phyloP scores from a whole-genome alignment of 257 asterid species.

The Solanum paucissectum region DNA sequence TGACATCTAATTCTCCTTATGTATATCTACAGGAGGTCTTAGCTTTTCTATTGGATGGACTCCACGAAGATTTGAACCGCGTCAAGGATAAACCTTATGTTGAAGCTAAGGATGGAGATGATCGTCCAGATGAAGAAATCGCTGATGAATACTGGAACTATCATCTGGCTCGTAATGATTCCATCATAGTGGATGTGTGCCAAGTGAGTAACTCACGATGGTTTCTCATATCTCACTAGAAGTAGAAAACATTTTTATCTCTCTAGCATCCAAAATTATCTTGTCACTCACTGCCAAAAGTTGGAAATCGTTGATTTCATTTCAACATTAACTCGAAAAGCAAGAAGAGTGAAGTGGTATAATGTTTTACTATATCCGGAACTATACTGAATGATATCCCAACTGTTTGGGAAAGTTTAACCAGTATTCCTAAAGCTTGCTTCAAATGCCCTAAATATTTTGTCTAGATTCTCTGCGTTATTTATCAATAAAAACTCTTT shows the following conservation, averaged over 20 bases:
- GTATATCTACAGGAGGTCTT: conserved; percentile 63
- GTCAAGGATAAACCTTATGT: conserved; percentile 88
- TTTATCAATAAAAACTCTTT: not conserved
- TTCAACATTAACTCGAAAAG: not conserved
- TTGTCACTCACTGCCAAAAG: not conserved
- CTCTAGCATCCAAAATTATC: not conserved
- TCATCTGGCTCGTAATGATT: conserved; percentile 95
- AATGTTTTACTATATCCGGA: not conserved
- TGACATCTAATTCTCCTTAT: not conserved
- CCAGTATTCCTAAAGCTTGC: not conserved
- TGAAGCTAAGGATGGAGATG: conserved; percentile 81
- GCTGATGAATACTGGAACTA: conserved; percentile 91
- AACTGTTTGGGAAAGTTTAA: not conserved
- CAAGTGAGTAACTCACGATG: conserved; percentile 42
- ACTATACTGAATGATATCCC: not conserved
- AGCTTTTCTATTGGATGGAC: conserved; percentile 93
- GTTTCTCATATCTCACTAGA: not conserved
- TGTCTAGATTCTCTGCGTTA: not conserved
- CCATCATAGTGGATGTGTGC: conserved; percentile 90
- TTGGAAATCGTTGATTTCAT: not conserved
- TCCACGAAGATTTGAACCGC: conserved; percentile 96
- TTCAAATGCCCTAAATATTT: not conserved
- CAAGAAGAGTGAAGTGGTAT: not conserved
- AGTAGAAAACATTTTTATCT: not conserved
- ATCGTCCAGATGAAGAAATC: conserved; percentile 78